Evolutionary conservation across 1,139 yeast species (phyloP).

Genomic region (Diutina pseudorugosa): DNA sequence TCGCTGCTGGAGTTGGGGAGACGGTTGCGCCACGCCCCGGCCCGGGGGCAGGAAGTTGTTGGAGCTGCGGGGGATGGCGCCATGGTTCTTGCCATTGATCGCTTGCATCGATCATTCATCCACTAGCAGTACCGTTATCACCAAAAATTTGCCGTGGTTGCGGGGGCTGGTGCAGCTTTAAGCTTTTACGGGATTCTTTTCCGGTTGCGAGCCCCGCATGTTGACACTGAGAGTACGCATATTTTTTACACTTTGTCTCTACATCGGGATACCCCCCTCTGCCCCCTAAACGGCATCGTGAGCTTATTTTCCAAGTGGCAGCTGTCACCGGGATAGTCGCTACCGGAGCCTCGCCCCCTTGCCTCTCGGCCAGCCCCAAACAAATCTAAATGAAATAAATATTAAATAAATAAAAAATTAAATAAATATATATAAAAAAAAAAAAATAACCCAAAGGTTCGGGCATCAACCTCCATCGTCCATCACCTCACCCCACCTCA

Average conservation of each 20-base stretch:
- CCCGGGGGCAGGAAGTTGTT: background rate
- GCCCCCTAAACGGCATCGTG: background rate
- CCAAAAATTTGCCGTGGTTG: background rate
- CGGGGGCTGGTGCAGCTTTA: background rate
- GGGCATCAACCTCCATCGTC: too few species aligned
- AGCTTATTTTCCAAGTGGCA: background rate
- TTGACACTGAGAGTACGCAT: background rate
- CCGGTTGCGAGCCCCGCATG: background rate
- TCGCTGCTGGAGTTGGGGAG: background rate
- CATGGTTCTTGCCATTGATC: background rate
- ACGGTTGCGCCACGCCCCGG: background rate
- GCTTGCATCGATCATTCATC: constrained; percentile 4
- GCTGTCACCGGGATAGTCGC: too few species aligned
- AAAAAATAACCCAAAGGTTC: too few species aligned
- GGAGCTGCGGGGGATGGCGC: background rate
- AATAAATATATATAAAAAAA: too few species aligned
- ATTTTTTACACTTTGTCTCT: background rate
- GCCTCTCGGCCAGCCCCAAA: too few species aligned
- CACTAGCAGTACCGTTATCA: background rate
- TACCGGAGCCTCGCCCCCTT: too few species aligned
- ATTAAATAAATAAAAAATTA: too few species aligned
- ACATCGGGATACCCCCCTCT: background rate
- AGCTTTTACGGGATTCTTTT: background rate
- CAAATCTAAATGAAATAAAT: too few species aligned
- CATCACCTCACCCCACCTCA: too few species aligned